phyloP scores from a whole-genome alignment of 2,329 filamentous ascomycete genomes.

The Colletotrichum tabaci region DNA sequence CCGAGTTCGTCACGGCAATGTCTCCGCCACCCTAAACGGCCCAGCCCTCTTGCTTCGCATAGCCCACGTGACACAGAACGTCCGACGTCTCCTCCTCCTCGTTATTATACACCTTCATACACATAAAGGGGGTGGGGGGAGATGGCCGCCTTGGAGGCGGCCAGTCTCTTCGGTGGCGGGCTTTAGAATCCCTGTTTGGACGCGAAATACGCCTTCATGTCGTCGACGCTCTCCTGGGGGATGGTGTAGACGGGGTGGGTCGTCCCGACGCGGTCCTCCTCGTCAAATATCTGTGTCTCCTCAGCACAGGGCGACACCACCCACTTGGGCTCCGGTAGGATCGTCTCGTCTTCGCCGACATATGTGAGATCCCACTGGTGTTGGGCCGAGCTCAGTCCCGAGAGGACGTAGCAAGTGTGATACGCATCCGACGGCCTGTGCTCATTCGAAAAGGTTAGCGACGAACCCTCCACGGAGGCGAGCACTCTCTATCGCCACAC shows the following conservation, averaged over 20 bases:
- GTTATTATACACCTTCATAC: not conserved
- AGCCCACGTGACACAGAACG: slow-evolving; percentile 28
- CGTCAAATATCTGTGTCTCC: slow-evolving; percentile 76
- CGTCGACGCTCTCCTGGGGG: slow-evolving; percentile 77
- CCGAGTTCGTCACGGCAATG: slow-evolving; percentile 19
- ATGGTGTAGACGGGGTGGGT: slow-evolving; percentile 91
- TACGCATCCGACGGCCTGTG: slow-evolving; percentile 85
- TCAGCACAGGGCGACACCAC: slow-evolving; percentile 63
- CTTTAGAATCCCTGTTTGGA: slow-evolving; percentile 69
- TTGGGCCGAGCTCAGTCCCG: slow-evolving; percentile 87
- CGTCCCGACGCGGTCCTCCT: slow-evolving; percentile 77
- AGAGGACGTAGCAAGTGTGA: slow-evolving; percentile 92
- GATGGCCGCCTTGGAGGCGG: slow-evolving; percentile 30
- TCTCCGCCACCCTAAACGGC: slow-evolving; percentile 8
- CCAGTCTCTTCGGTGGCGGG: slow-evolving; percentile 16
- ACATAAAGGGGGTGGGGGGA: slow-evolving; percentile 23
- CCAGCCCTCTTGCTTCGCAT: slow-evolving; percentile 1
- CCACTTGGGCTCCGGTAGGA: slow-evolving; percentile 60
- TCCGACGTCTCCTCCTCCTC: not conserved
- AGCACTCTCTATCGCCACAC: slow-evolving; percentile 43
- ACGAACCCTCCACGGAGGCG: not conserved
- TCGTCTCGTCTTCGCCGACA: slow-evolving; percentile 49
- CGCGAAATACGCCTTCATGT: slow-evolving; percentile 76
- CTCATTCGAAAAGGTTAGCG: slow-evolving; percentile 18
- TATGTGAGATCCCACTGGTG: slow-evolving; percentile 70